Evolutionary conservation across 1,284 basidiomycete genomes (phyloP), one percentile per base, ranked within the genome.

Genomic region (Trametes sp.): DNA sequence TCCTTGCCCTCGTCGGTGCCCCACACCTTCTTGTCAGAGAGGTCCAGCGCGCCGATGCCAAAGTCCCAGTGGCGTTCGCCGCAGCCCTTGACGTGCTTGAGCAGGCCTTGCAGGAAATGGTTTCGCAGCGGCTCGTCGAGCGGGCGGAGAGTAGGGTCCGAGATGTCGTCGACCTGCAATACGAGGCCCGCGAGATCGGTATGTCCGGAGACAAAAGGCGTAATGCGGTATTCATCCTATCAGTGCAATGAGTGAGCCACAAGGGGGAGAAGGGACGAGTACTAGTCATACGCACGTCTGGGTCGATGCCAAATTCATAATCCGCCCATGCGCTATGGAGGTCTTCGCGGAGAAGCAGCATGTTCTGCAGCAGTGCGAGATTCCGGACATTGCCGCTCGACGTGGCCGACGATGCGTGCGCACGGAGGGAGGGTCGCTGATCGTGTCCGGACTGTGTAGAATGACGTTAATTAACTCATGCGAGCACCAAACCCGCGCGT

Each of bases 41-140:
- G 54, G 54, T 70, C 63, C 41, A 67, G 58, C 35, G 59, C 49
- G 36, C 65, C 65, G 21, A 38, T 42, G 28, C 59, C 50, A 31
- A 67, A 64, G 42, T 65, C 58, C 70, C 70, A 68, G 33, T 42
- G 56, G n/a, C 41, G 52, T 57, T 72, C 69, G 13, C 66, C 66
- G 24, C 59, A 24, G n/a, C 70, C 69, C 49, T 66, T 69, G 60
- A 71, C 64, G 51, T 72, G 63, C 51, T 67, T 70, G 10, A 68
- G 61, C 23, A 70, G 53, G 23, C 73, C 67, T 42, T 73, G 70
- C 48, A 64, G 58, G 46, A 74, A 70, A 49, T 72, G 71, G 52
- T 74, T 67, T 19, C 48, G 64, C 42, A 74, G 64, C 6, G 73
- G 64, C 38, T 69, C 64, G 41, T 72, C 71, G 10, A 72, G 66